Evolutionary conservation across 495 filamentous ascomycete genomes (phyloP), one percentile per base, ranked within the genome.

Genomic region (Penicillium chermesinum): DNA sequence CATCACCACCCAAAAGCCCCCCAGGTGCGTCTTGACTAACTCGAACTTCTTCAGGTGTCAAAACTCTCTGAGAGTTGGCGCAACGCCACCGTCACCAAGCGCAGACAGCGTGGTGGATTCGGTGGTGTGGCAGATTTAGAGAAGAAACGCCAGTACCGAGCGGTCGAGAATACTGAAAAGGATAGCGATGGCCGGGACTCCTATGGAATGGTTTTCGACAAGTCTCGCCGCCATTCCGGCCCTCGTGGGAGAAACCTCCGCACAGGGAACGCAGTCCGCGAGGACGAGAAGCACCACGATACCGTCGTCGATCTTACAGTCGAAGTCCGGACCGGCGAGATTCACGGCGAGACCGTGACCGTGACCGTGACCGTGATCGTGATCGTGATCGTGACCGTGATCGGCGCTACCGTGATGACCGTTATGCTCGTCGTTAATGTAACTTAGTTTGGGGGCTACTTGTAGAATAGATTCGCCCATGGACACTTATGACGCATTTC

Each of bases 31-130:
- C 21, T 59, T 72, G 55, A 71, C 52, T 17, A 30, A 40, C 48
- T 18, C 48, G 38, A 14, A n/a, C n/a, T n/a, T n/a, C 17, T 20
- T 15, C 44, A 83, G 80, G 80, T 88, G 16, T 91, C 86, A 27
- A 88, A 87, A 62, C 62, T 98, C 17, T 88, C 88, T n/a, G 87
- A 95, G 44, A 83, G 81, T 16, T 98, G 93, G 93, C 79, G 94
- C 43, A 85, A 76, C 47, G 80, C 85, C 30, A 94, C 89, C n/a
- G 93, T 94, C 61, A 74, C 76, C 10, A 96, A 94, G 70, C 78
- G 93, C 22, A 73, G 72, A 44, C 73, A 78, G 46, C 76, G 73
- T 50, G 91, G 91, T 30, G 90, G 90, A 12, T 97, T 95, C 72
- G 93, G 94, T 49, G 93, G 93, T 43, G 85, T 96, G 15, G 80